phyloP scores from a whole-genome alignment of 495 filamentous ascomycete species.

The Xylaria curta region DNA sequence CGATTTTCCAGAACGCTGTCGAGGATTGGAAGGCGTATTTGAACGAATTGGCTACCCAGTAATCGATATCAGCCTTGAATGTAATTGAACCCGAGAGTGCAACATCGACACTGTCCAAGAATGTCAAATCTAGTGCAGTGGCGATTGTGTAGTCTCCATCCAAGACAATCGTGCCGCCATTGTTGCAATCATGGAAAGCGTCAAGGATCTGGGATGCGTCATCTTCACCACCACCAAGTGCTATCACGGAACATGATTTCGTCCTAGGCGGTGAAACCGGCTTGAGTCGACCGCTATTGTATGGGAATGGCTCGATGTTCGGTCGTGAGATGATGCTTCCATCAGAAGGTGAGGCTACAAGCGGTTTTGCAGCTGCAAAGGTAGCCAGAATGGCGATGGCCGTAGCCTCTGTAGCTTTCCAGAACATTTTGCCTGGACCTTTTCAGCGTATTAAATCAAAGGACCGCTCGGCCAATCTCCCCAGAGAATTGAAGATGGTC shows the following conservation, averaged over 20 bases:
- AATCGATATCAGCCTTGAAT: slow-evolving; percentile 35
- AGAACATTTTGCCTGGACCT: slow-evolving; percentile 2
- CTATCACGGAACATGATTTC: slow-evolving; percentile 38
- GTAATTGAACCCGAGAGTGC: slow-evolving; percentile 31
- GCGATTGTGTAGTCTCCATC: slow-evolving; percentile 62
- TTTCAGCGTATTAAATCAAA: slow-evolving; percentile 3
- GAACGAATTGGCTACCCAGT: slow-evolving; percentile 40
- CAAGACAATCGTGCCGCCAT: slow-evolving; percentile 68
- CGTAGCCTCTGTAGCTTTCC: not conserved
- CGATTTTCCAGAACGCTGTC: slow-evolving; percentile 41
- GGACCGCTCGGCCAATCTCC: not conserved
- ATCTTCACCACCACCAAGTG: slow-evolving; percentile 40
- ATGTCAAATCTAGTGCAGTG: slow-evolving; percentile 67
- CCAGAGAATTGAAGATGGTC: not conserved
- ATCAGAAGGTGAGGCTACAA: not conserved
- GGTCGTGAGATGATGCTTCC: slow-evolving; percentile 11
- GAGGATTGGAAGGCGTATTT: slow-evolving; percentile 40
- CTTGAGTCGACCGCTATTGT: slow-evolving; percentile 11
- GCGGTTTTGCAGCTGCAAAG: slow-evolving; percentile 8
- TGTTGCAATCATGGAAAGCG: slow-evolving; percentile 65
- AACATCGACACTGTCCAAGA: slow-evolving; percentile 66
- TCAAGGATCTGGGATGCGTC: slow-evolving; percentile 62
- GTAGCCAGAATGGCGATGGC: slow-evolving; percentile 10
- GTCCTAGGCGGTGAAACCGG: not conserved
- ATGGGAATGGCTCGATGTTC: slow-evolving; percentile 15